Base-by-base conservation (phyloP, 768 basidiomycete species). In the Jaapia argillacea region DNA sequence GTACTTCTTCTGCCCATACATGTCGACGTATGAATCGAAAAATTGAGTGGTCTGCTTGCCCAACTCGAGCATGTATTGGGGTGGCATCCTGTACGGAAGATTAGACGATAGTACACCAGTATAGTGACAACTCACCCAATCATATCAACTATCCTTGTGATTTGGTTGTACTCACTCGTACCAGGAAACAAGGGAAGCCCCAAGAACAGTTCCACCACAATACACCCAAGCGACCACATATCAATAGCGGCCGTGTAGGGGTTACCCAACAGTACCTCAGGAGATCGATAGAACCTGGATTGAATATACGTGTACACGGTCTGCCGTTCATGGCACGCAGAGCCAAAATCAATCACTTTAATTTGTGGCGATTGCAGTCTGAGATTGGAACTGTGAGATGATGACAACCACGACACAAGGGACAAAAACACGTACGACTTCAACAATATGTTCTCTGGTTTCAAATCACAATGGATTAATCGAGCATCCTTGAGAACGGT, bases 301-400 rank as follows among this genome's bases (percentile, higher is more conserved):
- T 99, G 96, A 59, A 99, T 98, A 66, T 99, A 99, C 3, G 96
- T 99, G 62, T 99, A 99, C 35, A 98, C 92, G n/a, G 94, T 99
- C 64, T 97, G 93, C 54, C 89, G 83, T 65, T 98, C 96, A 59
- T 97, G 93, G 59, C 96, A 99, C 14, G 96, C 92, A 4, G 93
- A 97, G 33, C 96, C 96, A 66, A 98, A 98, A 67, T 98, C 94
- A 58, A 99, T 98, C 42, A 99, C 87, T 66, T 98, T 98, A 70
- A 98, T 97, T 63, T 91, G 85, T 2, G 94, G 94, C 6, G 93
- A 91, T 71, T 94, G 92, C 26, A 99, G 73, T 16, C 92, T 96
- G 55, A 16, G 25, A 36, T 33, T 45, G 46, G 42, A 38, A 25
- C 28, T 28, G 42, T 48, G 40, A 45, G 46, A 21, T 26, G 41